Conservation (phyloP, 2,329 filamentous ascomycete genomes). For the Fusarium sterilihyphosum region DNA sequence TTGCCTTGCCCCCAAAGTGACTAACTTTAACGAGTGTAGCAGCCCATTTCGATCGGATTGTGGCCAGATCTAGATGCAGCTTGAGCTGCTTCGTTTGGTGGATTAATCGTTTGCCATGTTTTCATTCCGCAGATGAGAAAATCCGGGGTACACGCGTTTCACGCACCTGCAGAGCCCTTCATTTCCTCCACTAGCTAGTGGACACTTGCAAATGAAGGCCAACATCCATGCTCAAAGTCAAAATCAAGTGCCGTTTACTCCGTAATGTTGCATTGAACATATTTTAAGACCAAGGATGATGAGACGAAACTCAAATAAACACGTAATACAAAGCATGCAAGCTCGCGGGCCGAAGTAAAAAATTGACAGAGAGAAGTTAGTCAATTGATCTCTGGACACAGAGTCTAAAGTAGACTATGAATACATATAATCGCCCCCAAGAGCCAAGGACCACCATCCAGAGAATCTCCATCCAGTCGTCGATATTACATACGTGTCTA, state of each 20-base stretch:
- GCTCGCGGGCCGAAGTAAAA: neutral
- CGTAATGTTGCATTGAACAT: neutral
- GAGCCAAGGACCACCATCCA: neutral
- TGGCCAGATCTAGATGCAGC: neutral
- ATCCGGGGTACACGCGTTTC: conserved; percentile 12
- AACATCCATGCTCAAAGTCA: neutral
- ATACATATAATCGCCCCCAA: conserved; percentile 10
- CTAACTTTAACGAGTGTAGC: conserved; percentile 1
- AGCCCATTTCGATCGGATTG: neutral
- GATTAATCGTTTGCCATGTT: neutral
- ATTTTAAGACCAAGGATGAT: neutral
- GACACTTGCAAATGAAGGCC: neutral
- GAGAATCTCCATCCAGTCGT: conserved; percentile 24
- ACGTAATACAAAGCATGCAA: neutral
- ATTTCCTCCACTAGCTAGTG: neutral
- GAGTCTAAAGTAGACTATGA: conserved; percentile 21
- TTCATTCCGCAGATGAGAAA: neutral
- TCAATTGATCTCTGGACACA: conserved; percentile 9
- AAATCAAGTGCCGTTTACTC: neutral
- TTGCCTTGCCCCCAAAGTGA: neutral
- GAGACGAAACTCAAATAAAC: neutral
- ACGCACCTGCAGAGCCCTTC: neutral
- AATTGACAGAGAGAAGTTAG: conserved; percentile 12
- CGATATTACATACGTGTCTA: conserved; percentile 30
- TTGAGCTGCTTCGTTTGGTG: neutral